phyloP scores from a whole-genome alignment of 495 filamentous ascomycete species.

The Neurospora pannonica region DNA sequence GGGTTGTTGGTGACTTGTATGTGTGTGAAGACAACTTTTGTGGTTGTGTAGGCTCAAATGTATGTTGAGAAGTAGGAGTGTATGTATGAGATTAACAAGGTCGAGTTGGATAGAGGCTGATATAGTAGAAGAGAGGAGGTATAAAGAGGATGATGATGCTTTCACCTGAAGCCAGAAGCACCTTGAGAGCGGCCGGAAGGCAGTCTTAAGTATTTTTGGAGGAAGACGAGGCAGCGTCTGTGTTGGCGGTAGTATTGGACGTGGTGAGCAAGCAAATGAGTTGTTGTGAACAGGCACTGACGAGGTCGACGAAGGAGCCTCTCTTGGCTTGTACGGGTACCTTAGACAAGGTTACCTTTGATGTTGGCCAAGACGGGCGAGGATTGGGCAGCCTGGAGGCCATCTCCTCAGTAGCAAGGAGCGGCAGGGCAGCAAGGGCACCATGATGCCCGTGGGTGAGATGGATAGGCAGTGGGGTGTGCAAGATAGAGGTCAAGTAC shows the following conservation, averaged over 20 bases:
- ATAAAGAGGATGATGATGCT: slow-evolving; percentile 10
- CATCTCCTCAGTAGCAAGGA: background rate
- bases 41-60: background rate
- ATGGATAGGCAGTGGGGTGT: background rate
- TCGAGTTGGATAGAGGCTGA: background rate
- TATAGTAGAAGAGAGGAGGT: background rate
- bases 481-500: background rate
- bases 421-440: background rate
- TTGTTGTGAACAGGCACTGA: background rate
- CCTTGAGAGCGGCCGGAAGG: background rate
- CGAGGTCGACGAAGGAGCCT: background rate
- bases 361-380: background rate
- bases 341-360: background rate
- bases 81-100: background rate
- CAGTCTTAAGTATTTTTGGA: background rate
- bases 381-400: background rate
- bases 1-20: background rate
- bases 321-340: background rate
- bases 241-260: background rate
- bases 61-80: background rate
- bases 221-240: background rate
- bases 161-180: background rate
- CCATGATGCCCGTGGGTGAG: background rate
- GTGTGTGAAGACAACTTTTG: background rate
- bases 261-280: background rate